These are phyloP conservation scores for Komagataella populi DNA, from an alignment of 805 yeast species.

Conservation along the genomic window DNA sequence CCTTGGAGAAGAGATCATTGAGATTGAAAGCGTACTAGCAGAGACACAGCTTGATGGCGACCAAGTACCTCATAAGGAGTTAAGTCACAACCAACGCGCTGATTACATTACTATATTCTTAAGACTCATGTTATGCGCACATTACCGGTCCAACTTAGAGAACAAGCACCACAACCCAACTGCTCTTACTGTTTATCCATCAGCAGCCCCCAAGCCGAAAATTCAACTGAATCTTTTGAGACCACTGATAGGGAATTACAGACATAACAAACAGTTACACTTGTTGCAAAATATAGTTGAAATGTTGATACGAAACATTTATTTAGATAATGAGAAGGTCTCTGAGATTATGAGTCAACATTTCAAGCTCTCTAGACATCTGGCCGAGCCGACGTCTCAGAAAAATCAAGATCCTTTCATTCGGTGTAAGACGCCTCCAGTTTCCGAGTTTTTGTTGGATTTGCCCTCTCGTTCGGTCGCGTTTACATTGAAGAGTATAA, in stretches of 20 bases:
- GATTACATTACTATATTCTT: slow-evolving; percentile 38
- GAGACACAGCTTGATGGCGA: slow-evolving; percentile 18
- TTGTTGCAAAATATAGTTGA: slow-evolving; percentile 16
- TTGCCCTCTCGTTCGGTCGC: slow-evolving; percentile 3
- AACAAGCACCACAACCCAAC: slow-evolving; percentile 30
- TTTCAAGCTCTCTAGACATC: slow-evolving; percentile 10
- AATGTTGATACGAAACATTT: slow-evolving; percentile 3
- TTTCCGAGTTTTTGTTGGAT: slow-evolving; percentile 9
- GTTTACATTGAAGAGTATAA: slow-evolving; percentile 9
- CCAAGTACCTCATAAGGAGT: slow-evolving; percentile 18
- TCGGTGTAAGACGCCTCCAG: slow-evolving; percentile 24
- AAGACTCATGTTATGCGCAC: slow-evolving; percentile 47
- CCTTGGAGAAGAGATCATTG: slow-evolving; percentile 51
- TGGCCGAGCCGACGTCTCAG: neutral
- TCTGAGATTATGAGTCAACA: neutral
- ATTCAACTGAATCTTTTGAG: slow-evolving; percentile 31
- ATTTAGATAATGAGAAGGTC: neutral
- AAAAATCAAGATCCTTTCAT: slow-evolving; percentile 19
- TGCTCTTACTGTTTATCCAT: neutral
- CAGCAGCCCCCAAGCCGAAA: slow-evolving; percentile 1
- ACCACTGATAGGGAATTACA: slow-evolving; percentile 45
- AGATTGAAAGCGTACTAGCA: slow-evolving; percentile 47
- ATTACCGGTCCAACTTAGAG: slow-evolving; percentile 32
- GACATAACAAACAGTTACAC: slow-evolving; percentile 32
- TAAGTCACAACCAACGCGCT: slow-evolving; percentile 26